Base-by-base conservation (phyloP, 176 grass and related monocot genomes). In the Zoysia japonica region DNA sequence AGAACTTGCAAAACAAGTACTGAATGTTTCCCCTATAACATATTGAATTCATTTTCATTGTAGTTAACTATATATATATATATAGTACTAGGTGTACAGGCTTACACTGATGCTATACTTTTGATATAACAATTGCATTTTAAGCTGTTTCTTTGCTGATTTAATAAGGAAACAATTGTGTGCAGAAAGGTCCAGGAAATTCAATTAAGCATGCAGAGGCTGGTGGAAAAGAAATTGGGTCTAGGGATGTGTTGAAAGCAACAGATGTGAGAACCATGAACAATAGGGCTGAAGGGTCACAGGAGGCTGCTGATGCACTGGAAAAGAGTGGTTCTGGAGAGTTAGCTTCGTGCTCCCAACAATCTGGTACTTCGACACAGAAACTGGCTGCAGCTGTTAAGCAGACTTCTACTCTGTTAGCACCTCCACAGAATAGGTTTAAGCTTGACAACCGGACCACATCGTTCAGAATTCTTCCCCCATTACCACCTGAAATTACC, bases 401-500 rank as follows among this genome's bases (percentile, higher is more conserved):
- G 72, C 86, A 57, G 67, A 86, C 74, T 79, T 51, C 55, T 74
- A 72, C 39, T 80, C 68, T 88, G 65, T 65, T 63, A 72, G 73
- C 41, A 59, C 70, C 61, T 41, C 47, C 36, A 0, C 77, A 80
- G 67, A 89, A 87, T 76, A 87, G 85, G 76, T 93, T 90, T 85
- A 99, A 87, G 88, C 83, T 90, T 66, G 96, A 99, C 79, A 95
- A 95, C 51, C 88, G 80, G 17, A 83, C 96, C 5, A 90, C 93
- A 45, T 89, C 92, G 78, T 99, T 99, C 80, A 86, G 88, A 72
- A 84, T 95, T 73, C 92, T 99, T 85, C 89, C 94, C 90, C 88
- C 96, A 71, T 92, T 99, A 55, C 92, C 90, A 16, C 70, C 85
- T 71, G 90, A 89, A 77, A 87, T 93, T 74, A 79, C 96, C 78